Evolutionary conservation across 2,329 filamentous ascomycete genomes (phyloP), one percentile per base, ranked within the genome.

Genomic region (Plenodomus lindquistii): DNA sequence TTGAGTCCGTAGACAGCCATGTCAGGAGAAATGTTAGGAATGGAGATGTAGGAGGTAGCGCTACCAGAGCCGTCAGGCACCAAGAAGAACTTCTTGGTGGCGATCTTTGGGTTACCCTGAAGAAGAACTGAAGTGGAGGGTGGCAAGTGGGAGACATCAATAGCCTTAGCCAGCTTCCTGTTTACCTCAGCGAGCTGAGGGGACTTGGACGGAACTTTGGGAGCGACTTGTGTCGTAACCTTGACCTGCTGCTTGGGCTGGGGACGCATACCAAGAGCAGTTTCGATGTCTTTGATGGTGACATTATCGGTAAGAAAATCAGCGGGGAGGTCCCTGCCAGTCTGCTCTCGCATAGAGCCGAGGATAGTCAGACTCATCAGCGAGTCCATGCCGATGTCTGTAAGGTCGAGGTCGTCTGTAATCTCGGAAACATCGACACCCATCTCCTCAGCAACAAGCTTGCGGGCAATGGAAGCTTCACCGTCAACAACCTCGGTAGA

Each of bases 1-100:
- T 88, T 88, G 57, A 89, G 71, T 44, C 79, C 79, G 57, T 76
- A 80, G 10, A 80, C 77, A 40, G 73, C 75, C 57, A 80, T 71
- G 52, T 80, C 75, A n/a, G 74, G 65, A 21, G 76, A 77, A 40
- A 81, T 75, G 54, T 82, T 80, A 37, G 80, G 76, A 39, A 85
- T 83, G 59, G 79, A 79, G 46, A 82, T 81, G 73, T 88, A 88
- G 1, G 84, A 87, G n/a, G 85, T 87, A 10, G 85, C 85, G 44
- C 82, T 66, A 73, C 85, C 79, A 54, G 75, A 83, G 54, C 69
- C 79, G 72, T 80, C 78, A 42, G 78, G 78, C 22, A 80, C 57
- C 56, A 80, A 73, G 67, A 79, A 80, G 58, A 80, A 74, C 63
- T 79, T 79, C 71, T 83, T 79, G 46, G 77, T 79, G 21, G 81